Base-by-base conservation (phyloP, 2,329 filamentous ascomycete genomes). In the Aspergillus terreus region DNA sequence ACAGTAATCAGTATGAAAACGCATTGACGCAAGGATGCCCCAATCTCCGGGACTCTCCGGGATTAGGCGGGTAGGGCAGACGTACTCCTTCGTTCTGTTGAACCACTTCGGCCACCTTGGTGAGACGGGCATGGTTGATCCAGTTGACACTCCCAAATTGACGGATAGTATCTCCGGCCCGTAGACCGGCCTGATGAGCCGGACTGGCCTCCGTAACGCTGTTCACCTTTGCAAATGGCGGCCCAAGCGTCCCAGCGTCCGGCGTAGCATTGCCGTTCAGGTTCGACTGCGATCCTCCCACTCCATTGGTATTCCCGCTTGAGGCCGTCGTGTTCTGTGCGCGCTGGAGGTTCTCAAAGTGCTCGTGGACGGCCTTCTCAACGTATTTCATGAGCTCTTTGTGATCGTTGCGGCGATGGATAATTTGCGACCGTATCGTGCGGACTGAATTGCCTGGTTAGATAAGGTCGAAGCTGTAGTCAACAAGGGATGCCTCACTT, bases 401-500 rank as follows among this genome's bases (percentile, higher is more conserved):
- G 76, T 96, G 92, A 71, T 99, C 94, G 67, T 96, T 97, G 58
- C 88, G 86, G 36, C 97, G 79, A 60, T 86, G 80, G 60, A 97
- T 94, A 60, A 99, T 96, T 54, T 89, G 85, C 25, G 92, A 83
- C 71, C 94, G 82, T 35, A 92, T 96, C n/a, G 90, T 96, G 55
- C 94, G 89, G 67, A 99, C 90, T 95, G 63, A 49, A 9, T 21
- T 11, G 11, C 19, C 15, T 15, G 19, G 17, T 19, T 42, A 23
- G 40, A 17, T 6, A 19, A 7, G 5, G 2, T 19, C 4, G 19
- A 17, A n/a, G 5, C 40, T 10, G 7, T 23, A 23, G 23, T 11
- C 19, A 19, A 23, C n/a, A n/a, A 42, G 11, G 19, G 15, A 17
- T 42, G 40, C 46, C 78, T 59, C 83, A 94, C 90, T 94, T 74